Base-by-base conservation (phyloP, 495 filamentous ascomycete species). In the Pyronema domesticum region DNA sequence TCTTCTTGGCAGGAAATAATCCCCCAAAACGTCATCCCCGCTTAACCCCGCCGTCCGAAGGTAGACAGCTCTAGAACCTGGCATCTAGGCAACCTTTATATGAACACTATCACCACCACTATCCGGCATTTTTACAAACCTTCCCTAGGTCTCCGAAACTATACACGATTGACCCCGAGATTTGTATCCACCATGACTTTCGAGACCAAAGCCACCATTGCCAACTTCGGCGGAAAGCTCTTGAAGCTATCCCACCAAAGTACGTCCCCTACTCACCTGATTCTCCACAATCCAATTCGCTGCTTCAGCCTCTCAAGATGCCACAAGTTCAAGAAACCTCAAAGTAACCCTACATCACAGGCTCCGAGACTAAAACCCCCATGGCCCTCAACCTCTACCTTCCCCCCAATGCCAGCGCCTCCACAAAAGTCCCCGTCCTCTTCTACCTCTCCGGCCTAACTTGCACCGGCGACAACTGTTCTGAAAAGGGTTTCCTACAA, bases 401-500 rank as follows among this genome's bases (percentile, higher is more conserved):
- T 0, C 86, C 85, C 10, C 79, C 58, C 33, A 5, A 37, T 17
- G 8, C 51, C 35, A 14, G 19, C 76, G 72, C 57, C 52, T 51
- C 63, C 1, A 48, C 72, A 17, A 86, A 82, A 62, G 77, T 85
- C 10, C 93, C 91, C 30, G 76, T 96, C 1, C 72, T 98, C n/a
- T 79, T 96, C 68, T 98, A 91, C 69, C 80, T 98, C 57, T 87
- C 89, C 13, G 91, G 91, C 30, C 71, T 98, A 37, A 96, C 93
- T 55, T 98, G 91, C 73, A 89, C 89, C 0, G 87, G 84, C 13
- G 88, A 96, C 57, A 98, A 98, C 72, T 87, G 88, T 68, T 77
- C 87, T 35, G 93, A 98, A 68, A 98, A 96, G 69, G 85, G 89
- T 59, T 95, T 94, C 73, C 85, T 98, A 70, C 89, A 96, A 67